These are phyloP conservation scores for Rhodotorula paludigena DNA, from an alignment of 768 basidiomycete species.

Conservation along the genomic window DNA sequence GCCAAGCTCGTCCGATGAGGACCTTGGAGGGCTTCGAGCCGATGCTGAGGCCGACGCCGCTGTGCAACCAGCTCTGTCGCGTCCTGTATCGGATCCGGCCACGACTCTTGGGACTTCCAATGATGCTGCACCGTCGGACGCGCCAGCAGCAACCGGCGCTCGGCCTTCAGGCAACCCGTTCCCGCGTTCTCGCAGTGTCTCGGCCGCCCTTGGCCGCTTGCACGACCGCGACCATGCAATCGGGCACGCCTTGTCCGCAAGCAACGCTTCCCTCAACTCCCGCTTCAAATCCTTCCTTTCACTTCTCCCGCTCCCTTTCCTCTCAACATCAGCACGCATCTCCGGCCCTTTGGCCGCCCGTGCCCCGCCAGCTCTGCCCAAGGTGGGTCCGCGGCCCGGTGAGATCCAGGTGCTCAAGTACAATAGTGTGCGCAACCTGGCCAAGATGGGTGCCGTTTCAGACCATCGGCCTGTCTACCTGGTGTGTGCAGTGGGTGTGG, in stretches of 20 bases:
- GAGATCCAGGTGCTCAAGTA: slow-evolving; percentile 71
- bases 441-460: slow-evolving; percentile 67
- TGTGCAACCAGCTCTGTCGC: too few relatives aligned
- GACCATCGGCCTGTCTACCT: slow-evolving; percentile 69
- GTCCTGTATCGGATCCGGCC: too few relatives aligned
- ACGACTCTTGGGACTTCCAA: too few relatives aligned
- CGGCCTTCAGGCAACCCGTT: background rate
- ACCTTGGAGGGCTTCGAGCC: too few relatives aligned
- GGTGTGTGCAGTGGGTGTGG: background rate
- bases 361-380: background rate
- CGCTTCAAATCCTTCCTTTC: slow-evolving; percentile 37
- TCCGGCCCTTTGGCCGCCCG: background rate
- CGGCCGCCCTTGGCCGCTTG: too few relatives aligned
- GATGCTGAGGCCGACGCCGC: too few relatives aligned
- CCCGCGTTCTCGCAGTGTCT: too few relatives aligned
- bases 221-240: background rate
- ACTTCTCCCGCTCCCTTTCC: slow-evolving; percentile 30
- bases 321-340: background rate
- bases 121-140: too few relatives aligned
- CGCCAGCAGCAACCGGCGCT: too few relatives aligned
- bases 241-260: background rate
- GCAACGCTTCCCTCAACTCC: slow-evolving; percentile 18
- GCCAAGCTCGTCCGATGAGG: too few relatives aligned
- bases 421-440: slow-evolving; percentile 70
- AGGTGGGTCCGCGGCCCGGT: slow-evolving; percentile 51